phyloP scores from a whole-genome alignment of 352 stramenopile genomes.

The Globisporangium orthogonon region DNA sequence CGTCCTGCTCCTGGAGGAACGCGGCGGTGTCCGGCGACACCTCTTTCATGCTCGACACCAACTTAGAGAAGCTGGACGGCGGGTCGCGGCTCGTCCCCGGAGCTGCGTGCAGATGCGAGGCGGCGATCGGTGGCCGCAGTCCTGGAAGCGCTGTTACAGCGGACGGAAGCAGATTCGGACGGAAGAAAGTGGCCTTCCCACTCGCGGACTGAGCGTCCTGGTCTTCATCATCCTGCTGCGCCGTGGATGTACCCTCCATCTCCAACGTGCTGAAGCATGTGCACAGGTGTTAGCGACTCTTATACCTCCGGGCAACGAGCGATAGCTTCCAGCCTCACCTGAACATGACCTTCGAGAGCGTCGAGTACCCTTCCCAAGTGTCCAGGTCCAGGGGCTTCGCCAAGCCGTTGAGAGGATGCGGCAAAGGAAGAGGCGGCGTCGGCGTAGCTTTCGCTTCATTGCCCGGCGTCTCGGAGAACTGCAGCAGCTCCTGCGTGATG shows the following conservation, averaged over 20 bases:
- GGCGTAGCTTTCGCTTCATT: constrained; percentile 9
- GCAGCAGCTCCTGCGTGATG: constrained; percentile 18
- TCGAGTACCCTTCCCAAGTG: constrained; percentile 71
- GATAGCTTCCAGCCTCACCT: constrained; percentile 21
- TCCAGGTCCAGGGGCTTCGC: constrained; percentile 38
- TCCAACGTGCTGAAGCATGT: constrained; percentile 17
- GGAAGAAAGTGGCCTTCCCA: background rate
- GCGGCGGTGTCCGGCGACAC: constrained; percentile 36
- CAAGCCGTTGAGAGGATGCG: constrained; percentile 22
- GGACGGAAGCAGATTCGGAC: background rate
- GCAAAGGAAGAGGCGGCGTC: constrained; percentile 8
- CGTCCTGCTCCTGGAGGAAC: constrained; percentile 58
- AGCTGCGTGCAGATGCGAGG: constrained; percentile 5
- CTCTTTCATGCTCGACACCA: constrained; percentile 44
- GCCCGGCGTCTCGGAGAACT: constrained; percentile 9
- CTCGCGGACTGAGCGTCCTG: background rate
- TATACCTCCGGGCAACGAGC: background rate
- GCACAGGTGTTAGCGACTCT: background rate
- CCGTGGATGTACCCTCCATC: constrained; percentile 7
- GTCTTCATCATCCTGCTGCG: background rate
- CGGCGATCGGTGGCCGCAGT: background rate
- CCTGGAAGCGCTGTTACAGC: background rate
- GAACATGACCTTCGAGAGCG: constrained; percentile 65
- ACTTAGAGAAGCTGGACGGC: constrained; percentile 44
- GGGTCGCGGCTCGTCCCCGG: constrained; percentile 6